These are phyloP conservation scores for Linnemannia exigua DNA, from an alignment of 192 early-diverging fungal species.

Conservation along the genomic window DNA sequence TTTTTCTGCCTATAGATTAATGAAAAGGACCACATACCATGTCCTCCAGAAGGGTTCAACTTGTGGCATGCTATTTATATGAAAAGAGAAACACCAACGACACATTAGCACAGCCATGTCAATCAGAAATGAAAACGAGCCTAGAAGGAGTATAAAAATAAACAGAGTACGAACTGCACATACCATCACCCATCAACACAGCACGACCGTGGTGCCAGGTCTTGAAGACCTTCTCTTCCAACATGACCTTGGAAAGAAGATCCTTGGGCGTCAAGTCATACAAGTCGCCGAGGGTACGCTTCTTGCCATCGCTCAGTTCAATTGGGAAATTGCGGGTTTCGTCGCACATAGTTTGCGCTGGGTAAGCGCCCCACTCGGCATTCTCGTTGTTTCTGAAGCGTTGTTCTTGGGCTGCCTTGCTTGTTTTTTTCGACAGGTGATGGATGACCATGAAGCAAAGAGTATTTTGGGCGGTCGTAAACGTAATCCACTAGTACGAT, in stretches of 20 bases:
- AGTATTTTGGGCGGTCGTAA: background rate
- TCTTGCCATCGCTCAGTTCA: background rate
- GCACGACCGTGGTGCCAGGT: slow-evolving; percentile 10
- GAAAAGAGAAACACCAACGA: no score
- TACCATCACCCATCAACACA: slow-evolving; percentile 22
- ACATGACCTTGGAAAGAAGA: background rate
- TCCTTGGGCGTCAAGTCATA: slow-evolving; percentile 2
- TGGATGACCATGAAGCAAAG: slow-evolving; percentile 19
- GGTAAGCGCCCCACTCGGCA: slow-evolving; percentile 15
- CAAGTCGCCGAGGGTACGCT: slow-evolving; percentile 7
- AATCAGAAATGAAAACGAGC: no score
- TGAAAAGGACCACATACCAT: no score
- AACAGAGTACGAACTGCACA: no score
- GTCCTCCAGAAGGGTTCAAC: background rate
- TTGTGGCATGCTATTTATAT: slow-evolving; percentile 27
- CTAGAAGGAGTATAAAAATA: no score
- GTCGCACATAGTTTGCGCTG: background rate
- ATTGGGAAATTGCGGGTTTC: slow-evolving; percentile 4
- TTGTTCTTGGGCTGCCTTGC: background rate
- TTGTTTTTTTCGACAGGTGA: background rate
- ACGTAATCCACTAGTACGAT: slow-evolving; percentile 22
- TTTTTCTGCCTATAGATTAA: no score
- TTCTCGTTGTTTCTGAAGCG: background rate
- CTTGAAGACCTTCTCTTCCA: slow-evolving; percentile 24
- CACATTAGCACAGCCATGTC: no score